A percentile compares a stretch with the other conserved stretches of the same genome.
Conservation (phyloP, 2,329 filamentous ascomycete species). For the Exophiala bonariae region DNA sequence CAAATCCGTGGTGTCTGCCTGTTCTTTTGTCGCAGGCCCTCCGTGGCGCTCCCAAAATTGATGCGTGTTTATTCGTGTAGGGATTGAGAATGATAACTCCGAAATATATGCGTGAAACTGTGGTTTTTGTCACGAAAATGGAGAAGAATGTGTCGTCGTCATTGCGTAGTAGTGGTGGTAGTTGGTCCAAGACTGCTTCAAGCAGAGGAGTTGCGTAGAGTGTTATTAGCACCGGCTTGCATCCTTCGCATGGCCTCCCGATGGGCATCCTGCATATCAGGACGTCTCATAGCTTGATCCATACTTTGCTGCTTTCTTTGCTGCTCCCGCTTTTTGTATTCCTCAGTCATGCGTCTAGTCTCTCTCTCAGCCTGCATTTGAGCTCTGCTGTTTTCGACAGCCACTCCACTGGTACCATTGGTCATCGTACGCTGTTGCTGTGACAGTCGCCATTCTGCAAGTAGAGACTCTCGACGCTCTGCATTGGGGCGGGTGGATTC, state of each 20-base stretch:
- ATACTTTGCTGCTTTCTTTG: conserved; percentile 63
- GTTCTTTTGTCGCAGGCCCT: too few species aligned
- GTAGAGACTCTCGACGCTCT: conserved; percentile 49
- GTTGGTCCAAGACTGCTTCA: neutral
- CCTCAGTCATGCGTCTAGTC: conserved; percentile 60
- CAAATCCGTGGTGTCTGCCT: too few species aligned
- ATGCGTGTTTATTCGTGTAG: too few species aligned
- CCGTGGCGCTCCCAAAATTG: too few species aligned
- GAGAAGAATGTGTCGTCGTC: too few species aligned
- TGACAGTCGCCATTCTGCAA: conserved; percentile 68
- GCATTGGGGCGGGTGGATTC: conserved; percentile 12
- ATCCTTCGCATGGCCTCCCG: conserved; percentile 77
- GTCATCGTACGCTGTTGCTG: conserved; percentile 58
- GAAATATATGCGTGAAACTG: too few species aligned
- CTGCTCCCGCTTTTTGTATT: conserved; percentile 59
- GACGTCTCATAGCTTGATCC: conserved; percentile 74
- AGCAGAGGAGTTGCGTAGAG: conserved; percentile 12
- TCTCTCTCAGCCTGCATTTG: conserved; percentile 62
- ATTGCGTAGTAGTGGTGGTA: too few species aligned
- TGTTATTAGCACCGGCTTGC: conserved; percentile 61
- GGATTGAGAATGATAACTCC: too few species aligned
- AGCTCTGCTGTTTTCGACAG: conserved; percentile 39
- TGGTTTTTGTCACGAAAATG: too few species aligned
- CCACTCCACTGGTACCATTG: conserved; percentile 28
- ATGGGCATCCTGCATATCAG: conserved; percentile 73